phyloP scores from a whole-genome alignment of 192 early-diverging fungal species.

The Umbelopsis sp. region DNA sequence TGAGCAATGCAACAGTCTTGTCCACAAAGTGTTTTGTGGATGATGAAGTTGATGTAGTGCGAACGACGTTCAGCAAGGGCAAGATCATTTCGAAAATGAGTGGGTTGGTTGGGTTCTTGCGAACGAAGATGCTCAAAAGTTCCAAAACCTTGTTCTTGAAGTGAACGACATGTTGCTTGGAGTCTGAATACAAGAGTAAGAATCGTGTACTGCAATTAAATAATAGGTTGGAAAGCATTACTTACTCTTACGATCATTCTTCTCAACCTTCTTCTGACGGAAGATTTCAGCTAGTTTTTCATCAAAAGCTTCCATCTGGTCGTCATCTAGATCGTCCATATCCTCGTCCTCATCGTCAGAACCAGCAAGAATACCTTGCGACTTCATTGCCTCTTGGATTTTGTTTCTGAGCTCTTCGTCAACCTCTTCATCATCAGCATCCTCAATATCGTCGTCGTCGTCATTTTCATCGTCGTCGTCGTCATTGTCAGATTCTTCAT shows the following conservation, averaged over 20 bases:
- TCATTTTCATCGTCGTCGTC: slow-evolving; percentile 31
- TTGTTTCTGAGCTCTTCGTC: slow-evolving; percentile 81
- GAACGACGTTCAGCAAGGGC: slow-evolving; percentile 66
- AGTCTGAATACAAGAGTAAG: slow-evolving; percentile 43
- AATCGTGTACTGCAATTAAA: background rate
- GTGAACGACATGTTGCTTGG: slow-evolving; percentile 79
- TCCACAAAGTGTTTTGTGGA: slow-evolving; percentile 67
- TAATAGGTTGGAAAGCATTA: background rate
- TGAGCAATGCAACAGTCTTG: slow-evolving; percentile 66
- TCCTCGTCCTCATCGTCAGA: slow-evolving; percentile 50
- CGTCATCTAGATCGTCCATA: slow-evolving; percentile 41
- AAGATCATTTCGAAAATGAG: slow-evolving; percentile 73
- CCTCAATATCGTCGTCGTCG: slow-evolving; percentile 33
- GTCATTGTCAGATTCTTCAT: slow-evolving; percentile 34
- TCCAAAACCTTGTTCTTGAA: slow-evolving; percentile 91
- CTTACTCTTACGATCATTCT: slow-evolving; percentile 73
- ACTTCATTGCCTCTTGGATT: slow-evolving; percentile 69
- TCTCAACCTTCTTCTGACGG: slow-evolving; percentile 76
- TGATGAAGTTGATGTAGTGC: slow-evolving; percentile 51
- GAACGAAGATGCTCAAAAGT: slow-evolving; percentile 76
- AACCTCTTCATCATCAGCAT: slow-evolving; percentile 42
- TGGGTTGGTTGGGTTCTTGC: slow-evolving; percentile 64
- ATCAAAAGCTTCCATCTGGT: slow-evolving; percentile 70
- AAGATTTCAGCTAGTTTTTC: slow-evolving; percentile 94
- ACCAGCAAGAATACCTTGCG: slow-evolving; percentile 54